A percentile compares a stretch with the other conserved stretches of the same genome.
These are phyloP conservation scores for Penicillium crystallinum DNA, from an alignment of 495 filamentous ascomycete species.

Conservation along the genomic window DNA sequence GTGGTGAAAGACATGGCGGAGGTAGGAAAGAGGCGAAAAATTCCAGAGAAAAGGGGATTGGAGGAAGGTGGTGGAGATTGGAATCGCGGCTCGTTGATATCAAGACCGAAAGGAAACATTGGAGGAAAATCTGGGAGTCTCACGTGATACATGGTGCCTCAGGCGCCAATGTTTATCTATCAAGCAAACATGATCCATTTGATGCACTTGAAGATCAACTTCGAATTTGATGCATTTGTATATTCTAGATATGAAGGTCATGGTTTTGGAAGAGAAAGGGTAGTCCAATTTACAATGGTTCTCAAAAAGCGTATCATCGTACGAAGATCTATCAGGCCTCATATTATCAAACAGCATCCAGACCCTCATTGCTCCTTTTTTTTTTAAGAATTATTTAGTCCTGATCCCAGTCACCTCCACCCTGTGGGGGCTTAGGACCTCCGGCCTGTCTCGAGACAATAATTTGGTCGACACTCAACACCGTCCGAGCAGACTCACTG, in stretches of 20 bases:
- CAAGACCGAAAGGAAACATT: conserved; percentile 20
- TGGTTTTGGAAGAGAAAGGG: conserved; percentile 7
- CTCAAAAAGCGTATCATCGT: conserved; percentile 22
- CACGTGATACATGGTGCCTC: conserved; percentile 25
- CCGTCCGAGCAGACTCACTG: conserved; percentile 88
- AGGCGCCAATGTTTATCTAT: background rate
- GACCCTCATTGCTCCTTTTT: conserved; percentile 14
- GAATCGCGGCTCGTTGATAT: conserved; percentile 11
- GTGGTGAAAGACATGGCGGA: conserved; percentile 40
- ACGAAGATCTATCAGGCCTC: conserved; percentile 27
- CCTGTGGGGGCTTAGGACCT: conserved; percentile 92
- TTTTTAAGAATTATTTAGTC: conserved; percentile 52
- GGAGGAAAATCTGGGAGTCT: conserved; percentile 37
- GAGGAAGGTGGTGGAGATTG: conserved; percentile 9
- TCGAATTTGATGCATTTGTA: background rate
- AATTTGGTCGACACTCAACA: conserved; percentile 97
- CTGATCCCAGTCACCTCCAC: conserved; percentile 98
- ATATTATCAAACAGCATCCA: conserved; percentile 11
- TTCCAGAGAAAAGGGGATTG: conserved; percentile 9
- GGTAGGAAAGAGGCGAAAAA: conserved; percentile 1
- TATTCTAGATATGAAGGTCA: background rate
- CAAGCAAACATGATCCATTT: background rate
- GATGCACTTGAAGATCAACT: too few species aligned
- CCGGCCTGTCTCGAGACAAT: conserved; percentile 97
- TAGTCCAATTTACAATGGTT: conserved; percentile 8